Evolutionary conservation across 2,329 filamentous ascomycete species (phyloP).

Genomic region (Lachnellula cervina): DNA sequence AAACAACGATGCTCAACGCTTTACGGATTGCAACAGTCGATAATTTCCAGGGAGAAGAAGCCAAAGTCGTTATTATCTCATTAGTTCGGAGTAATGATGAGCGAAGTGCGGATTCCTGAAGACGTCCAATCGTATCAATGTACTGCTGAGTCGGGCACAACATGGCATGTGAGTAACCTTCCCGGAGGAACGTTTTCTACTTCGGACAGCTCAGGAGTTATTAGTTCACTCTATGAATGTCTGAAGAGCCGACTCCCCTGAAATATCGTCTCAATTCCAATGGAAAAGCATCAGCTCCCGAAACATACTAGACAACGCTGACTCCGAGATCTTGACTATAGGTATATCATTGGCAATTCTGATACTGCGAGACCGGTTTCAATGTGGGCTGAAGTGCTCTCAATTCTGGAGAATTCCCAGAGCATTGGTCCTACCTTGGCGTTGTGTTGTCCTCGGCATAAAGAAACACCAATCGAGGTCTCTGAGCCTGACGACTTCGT

Average conservation of each 20-base stretch:
- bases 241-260: too few species aligned
- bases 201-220: too few species aligned
- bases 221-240: too few species aligned
- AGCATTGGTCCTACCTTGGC: conserved; percentile 48
- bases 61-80: conserved; percentile 64
- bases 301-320: too few species aligned
- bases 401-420: conserved; percentile 41
- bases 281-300: too few species aligned
- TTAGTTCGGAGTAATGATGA: conserved; percentile 63
- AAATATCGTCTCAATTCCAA: too few species aligned
- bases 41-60: conserved; percentile 76
- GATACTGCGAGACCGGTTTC: conserved; percentile 49
- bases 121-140: conserved; percentile 63
- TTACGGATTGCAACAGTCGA: conserved; percentile 54
- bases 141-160: conserved; percentile 60
- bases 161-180: conserved; percentile 50
- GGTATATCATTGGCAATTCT: conserved; percentile 62
- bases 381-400: conserved; percentile 60
- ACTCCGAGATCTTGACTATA: too few species aligned
- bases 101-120: conserved; percentile 58
- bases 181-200: too few species aligned
- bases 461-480: conserved; percentile 44
- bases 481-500: conserved; percentile 53
- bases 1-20: conserved; percentile 36
- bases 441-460: conserved; percentile 57